Base-by-base conservation (phyloP, 2,329 filamentous ascomycete species). In the Fusarium udum region DNA sequence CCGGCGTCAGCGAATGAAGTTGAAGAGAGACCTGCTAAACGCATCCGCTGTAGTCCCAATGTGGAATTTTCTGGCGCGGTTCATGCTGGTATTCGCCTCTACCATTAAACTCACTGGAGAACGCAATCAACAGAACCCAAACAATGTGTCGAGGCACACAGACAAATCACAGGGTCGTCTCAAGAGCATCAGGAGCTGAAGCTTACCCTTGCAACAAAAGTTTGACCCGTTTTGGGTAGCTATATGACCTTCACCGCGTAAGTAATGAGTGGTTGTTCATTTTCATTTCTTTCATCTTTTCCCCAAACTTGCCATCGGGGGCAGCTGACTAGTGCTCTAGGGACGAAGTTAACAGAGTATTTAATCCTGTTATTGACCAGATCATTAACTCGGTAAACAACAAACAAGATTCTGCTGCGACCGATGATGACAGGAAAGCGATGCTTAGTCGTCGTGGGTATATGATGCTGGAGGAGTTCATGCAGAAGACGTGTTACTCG, bases 101-200 rank as follows among this genome's bases (percentile, higher is more conserved):
- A 18, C 14, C 14, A 1, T 24, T 24, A 3, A 6, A 0, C 24
- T 24, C 12, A 0, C 16, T 22, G 8, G 18, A 28, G 13, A 14
- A 4, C 0, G 4, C 12, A 46, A 28, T 46, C 43, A 15, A 26
- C 13, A 46, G 26, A 46, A 28, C 43, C 43, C 24, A 28, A 46
- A 46, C 8, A 46, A 11, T 24, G 39, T n/a, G 39, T 45, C 24
- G 18, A 46, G 43, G 26, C 43, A 14, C 2, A 28, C 18, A 10
- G 13, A 22, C 0, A 22, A 12, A 5, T 3, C 12, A 46, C 43
- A 46, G 24, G 8, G 6, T 24, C 10, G n/a, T 14, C n/a, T 43
- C 40, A 24, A 43, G 15, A 10, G 40, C 1, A 4, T 6, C 18
- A 28, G 13, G 18, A 46, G 24, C 2, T 15, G 13, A 28, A 22